Evolutionary conservation across 2,329 filamentous ascomycete genomes (phyloP), one percentile per base, ranked within the genome.

Genomic region (Apiospora pterosperma): DNA sequence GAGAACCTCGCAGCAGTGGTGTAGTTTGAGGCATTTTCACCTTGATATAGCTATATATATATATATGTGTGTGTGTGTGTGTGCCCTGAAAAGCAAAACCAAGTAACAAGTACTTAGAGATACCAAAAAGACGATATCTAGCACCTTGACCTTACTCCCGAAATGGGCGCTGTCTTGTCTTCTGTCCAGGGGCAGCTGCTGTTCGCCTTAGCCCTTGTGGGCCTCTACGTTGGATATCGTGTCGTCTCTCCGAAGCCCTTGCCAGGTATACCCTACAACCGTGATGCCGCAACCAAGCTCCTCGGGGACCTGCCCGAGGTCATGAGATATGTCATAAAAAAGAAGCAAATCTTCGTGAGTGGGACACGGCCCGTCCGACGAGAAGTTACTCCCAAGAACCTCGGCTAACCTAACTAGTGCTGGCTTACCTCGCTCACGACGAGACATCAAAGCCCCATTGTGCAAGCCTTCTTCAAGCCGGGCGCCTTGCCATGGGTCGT

Each of bases 391-490:
- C n/a, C n/a, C n/a, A n/a, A n/a, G n/a, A n/a, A n/a, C n/a, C n/a
- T n/a, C n/a, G n/a, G n/a, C n/a, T n/a, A n/a, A n/a, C n/a, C n/a
- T 1, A 23, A 48, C 12, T 52, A 67, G 63, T 4, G 66, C 14
- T 58, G 34, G 19, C 21, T 58, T 16, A 31, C 19, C 11, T 31
- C 21, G 11, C 19, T 31, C 19, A 58, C 34, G 52, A n/a, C 28
- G 12, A 21, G 5, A 10, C 52, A 34, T 21, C 19, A 58, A 8
- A 21, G 28, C 25, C 65, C 68, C 25, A 23, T 69, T n/a, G 39
- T 62, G 10, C 68, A 69, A 59, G 44, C 65, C 21, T 69, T 69
- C 59, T 23, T 68, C 39, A 44, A 62, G n/a, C 67, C 68, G 1
- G 61, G 64, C 23, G 25, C 14, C 16, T 61, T 39, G 59, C 64